Conservation (phyloP, 495 filamentous ascomycete species). For the Penicillium robsamsonii region DNA sequence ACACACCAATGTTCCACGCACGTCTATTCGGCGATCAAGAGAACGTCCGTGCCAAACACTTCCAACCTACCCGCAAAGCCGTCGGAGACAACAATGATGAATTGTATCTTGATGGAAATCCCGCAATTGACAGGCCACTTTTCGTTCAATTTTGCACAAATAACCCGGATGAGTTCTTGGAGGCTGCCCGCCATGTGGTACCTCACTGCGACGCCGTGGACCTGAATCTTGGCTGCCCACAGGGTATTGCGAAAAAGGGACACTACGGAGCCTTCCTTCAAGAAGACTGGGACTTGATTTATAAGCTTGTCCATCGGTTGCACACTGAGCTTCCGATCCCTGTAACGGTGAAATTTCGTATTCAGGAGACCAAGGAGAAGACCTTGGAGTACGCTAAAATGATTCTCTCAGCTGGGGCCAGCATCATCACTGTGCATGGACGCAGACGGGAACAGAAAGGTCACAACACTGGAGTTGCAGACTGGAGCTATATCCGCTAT, state of each 20-base stretch:
- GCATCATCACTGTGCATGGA: constrained; percentile 90
- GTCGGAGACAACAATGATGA: constrained; percentile 32
- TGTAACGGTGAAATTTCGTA: constrained; percentile 91
- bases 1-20: constrained; percentile 94
- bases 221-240: constrained; percentile 95
- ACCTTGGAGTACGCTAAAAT: constrained; percentile 88
- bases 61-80: constrained; percentile 61
- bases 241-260: constrained; percentile 87
- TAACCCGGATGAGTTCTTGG: constrained; percentile 70
- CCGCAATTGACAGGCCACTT: constrained; percentile 75
- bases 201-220: constrained; percentile 94
- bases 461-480: constrained; percentile 89
- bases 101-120: constrained; percentile 80
- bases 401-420: constrained; percentile 84
- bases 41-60: constrained; percentile 72
- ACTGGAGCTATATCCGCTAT: constrained; percentile 82
- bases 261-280: constrained; percentile 94
- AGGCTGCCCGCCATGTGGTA: constrained; percentile 70
- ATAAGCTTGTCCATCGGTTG: constrained; percentile 71
- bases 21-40: constrained; percentile 73
- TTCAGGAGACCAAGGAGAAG: constrained; percentile 80
- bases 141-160: constrained; percentile 98
- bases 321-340: constrained; percentile 71
- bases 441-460: constrained; percentile 89
- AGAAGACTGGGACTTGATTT: constrained; percentile 84